Evolutionary conservation across 192 early-diverging fungal species (phyloP).

Genomic region (Umbelopsis ramanniana): DNA sequence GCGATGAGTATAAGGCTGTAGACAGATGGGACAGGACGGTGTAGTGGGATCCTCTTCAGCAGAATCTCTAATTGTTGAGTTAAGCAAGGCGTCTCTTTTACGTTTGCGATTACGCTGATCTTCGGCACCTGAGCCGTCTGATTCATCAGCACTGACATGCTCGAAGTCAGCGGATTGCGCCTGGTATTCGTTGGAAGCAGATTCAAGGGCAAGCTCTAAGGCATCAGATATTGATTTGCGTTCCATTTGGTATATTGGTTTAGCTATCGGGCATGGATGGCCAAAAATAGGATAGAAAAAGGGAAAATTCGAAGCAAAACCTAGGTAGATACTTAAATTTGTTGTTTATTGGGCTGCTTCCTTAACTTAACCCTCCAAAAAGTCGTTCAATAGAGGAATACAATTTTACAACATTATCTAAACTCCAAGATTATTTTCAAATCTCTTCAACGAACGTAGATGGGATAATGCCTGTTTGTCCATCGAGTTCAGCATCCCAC

Average conservation of each 20-base stretch:
- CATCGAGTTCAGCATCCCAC: conserved; percentile 50
- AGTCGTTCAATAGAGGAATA: too few relatives aligned
- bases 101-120: conserved; percentile 2
- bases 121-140: neutral
- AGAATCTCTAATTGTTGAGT: conserved; percentile 1
- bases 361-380: too few relatives aligned
- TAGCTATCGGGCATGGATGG: too few relatives aligned
- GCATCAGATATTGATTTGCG: conserved; percentile 4
- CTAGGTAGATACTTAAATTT: too few relatives aligned
- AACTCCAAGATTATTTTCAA: neutral
- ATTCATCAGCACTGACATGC: neutral
- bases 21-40: conserved; percentile 33
- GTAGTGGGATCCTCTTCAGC: neutral
- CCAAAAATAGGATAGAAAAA: neutral
- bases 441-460: conserved; percentile 53
- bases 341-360: too few relatives aligned
- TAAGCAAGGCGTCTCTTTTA: neutral
- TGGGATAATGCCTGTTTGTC: conserved; percentile 46
- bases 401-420: too few relatives aligned
- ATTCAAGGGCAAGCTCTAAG: conserved; percentile 9
- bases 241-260: neutral
- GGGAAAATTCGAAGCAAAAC: neutral
- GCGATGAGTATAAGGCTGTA: conserved; percentile 29
- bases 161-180: neutral
- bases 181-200: conserved; percentile 1